Evolutionary conservation across 2,329 filamentous ascomycete genomes (phyloP), one percentile per base, ranked within the genome.

Genomic region (Tolypocladium inflatum): DNA sequence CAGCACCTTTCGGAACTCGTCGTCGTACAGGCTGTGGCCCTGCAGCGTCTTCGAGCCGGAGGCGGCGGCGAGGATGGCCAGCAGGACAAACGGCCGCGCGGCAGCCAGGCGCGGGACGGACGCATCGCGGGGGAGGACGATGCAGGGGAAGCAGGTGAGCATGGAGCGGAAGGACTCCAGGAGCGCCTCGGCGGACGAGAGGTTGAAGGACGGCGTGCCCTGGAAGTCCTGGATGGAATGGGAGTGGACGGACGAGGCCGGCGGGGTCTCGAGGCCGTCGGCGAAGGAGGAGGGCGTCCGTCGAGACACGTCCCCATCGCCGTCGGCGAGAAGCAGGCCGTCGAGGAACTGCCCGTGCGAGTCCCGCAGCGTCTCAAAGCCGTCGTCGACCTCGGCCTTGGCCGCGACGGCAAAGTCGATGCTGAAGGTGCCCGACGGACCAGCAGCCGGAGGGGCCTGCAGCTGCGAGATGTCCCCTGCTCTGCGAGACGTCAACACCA

Each of bases 1-100:
- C n/a, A 84, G 63, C 0, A 82, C 74, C 63, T 82, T 83, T 37
- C 80, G 73, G 55, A 85, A 81, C 67, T 85, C 82, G 54, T 80
- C 77, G 35, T 84, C 82, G 51, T 85, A 82, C 3, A 81, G 70
- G 17, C 69, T 76, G 57, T 83, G 79, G 0, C 80, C 76, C 61
- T 80, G 78, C 26, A 80, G 64, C n/a, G 77, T 77, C 13, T 65
- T 71, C 37, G 77, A 75, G 1, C 74, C 76, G 39, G 79, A 79
- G 4, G 78, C 76, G 1, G 78, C 75, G 2, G 80, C 76, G 1
- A 85, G 68, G 21, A 84, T 77, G 2, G 81, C 77, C 15, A 85
- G 67, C 41, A 85, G 66, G 21, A 84, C 69, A 63, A 84, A 83
- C 0, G 82, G 82, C 33, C 73, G 71, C 1, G 74, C 68, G 26